phyloP scores from a whole-genome alignment of 1,139 yeast species.

The Blastobotrys serpentis region DNA sequence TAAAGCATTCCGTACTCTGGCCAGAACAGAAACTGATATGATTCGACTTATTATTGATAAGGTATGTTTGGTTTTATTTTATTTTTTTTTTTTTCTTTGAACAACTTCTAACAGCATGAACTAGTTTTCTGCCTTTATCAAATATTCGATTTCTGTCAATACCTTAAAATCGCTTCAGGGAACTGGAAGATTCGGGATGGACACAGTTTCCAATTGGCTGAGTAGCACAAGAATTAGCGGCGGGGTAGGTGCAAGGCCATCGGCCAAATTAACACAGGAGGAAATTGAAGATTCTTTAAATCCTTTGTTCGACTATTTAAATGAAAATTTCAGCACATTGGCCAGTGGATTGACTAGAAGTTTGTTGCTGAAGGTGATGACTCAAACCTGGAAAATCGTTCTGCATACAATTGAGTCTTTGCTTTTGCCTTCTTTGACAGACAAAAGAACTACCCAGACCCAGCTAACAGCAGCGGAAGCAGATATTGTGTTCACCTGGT shows the following conservation, averaged over 20 bases:
- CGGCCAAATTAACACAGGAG: conserved; percentile 41
- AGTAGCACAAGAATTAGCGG: conserved; percentile 45
- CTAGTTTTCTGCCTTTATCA: conserved; percentile 45
- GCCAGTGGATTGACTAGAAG: conserved; percentile 63
- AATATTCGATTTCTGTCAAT: conserved; percentile 44
- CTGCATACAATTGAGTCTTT: conserved; percentile 63
- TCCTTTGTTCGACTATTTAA: conserved; percentile 74
- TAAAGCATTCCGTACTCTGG: conserved; percentile 63
- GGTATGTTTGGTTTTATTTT: conserved; percentile 29
- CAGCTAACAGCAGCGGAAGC: conserved; percentile 61
- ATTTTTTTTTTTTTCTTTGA: too few species aligned
- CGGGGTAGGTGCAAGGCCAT: conserved; percentile 19
- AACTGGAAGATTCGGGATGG: conserved; percentile 43
- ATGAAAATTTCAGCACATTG: conserved; percentile 63
- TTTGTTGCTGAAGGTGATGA: conserved; percentile 64
- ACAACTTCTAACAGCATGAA: too few species aligned
- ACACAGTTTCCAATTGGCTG: conserved; percentile 49
- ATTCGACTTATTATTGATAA: conserved; percentile 67
- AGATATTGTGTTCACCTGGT: conserved; percentile 72
- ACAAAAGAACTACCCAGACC: conserved; percentile 50
- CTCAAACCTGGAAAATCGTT: conserved; percentile 72
- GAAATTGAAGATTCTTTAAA: conserved; percentile 66
- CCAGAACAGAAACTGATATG: conserved; percentile 62
- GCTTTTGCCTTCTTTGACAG: conserved; percentile 67
- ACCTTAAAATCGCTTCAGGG: conserved; percentile 34